Base-by-base conservation (phyloP, 108 stramenopile species). In the Cyclotella cryptica region DNA sequence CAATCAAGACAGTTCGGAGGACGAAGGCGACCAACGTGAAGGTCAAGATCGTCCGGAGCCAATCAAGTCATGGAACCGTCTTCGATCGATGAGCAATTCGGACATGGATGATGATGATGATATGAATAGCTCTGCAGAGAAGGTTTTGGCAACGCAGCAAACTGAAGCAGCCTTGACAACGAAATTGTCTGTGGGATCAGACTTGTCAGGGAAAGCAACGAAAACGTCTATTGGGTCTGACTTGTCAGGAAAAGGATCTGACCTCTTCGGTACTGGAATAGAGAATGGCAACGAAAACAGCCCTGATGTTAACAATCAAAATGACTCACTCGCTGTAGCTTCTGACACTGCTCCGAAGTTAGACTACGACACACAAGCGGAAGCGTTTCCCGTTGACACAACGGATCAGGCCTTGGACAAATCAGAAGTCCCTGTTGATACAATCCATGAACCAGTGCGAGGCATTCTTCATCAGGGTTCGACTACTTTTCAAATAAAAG, bases 401-500 rank as follows among this genome's bases (percentile, higher is more conserved):
- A 35, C 35, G 6, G 35, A 35, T 35, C 35, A 2, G 35, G 2
- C 6, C 35, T 2, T 35, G 19, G 60, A 14, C 27, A 59, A 22
- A 29, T 46, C 21, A 9, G 65, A 72, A 22, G 70, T 76, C 0
- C 83, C 79, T 13, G 39, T 76, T 40, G 47, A 65, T 41, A 39
- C 70, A 26, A 45, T 83, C 12, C n/a, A 72, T 17, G 82, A 83
- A 28, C 76, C 82, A 24, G 71, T 83, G 4, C 69, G 53, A 27
- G 42, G 54, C 9, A 30, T 77, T 42, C 76, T 77, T 40, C 82
- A 69, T 14, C 49, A 46, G 27, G 57, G 15, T 35, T 82, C 83
- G 14, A 69, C 71, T 21, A 74, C 82, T 27, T 26, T 35, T 35
- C 71, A 76, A 21, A 83, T 92, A 35, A 87, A 87, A 54, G 60